Conservation (phyloP, 768 basidiomycete species). For the Tricholoma bakamatsutake region DNA sequence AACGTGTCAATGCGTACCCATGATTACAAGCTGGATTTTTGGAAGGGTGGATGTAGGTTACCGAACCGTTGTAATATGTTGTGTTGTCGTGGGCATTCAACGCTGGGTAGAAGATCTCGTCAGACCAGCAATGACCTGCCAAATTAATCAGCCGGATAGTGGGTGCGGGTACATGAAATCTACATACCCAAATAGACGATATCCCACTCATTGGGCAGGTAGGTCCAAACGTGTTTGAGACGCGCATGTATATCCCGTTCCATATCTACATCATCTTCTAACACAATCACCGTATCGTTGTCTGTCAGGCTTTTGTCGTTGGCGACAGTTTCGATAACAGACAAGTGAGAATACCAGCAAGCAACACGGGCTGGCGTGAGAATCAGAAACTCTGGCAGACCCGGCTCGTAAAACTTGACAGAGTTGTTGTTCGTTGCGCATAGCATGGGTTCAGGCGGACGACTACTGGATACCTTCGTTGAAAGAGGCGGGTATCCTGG, state of each 20-base stretch:
- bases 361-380: conserved; percentile 59
- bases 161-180: background rate
- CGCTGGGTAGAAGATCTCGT: conserved; percentile 48
- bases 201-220: conserved; percentile 62
- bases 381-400: conserved; percentile 39
- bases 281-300: conserved; percentile 42
- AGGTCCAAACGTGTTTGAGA: conserved; percentile 38
- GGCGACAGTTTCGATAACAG: conserved; percentile 40
- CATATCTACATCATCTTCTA: conserved; percentile 80
- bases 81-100: conserved; percentile 15
- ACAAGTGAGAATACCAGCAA: conserved; percentile 49
- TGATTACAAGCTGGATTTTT: conserved; percentile 65
- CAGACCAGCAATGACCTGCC: conserved; percentile 76
- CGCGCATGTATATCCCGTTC: conserved; percentile 51
- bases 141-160: background rate
- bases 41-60: conserved; percentile 48
- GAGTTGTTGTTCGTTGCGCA: conserved; percentile 26
- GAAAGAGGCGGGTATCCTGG: conserved; percentile 9
- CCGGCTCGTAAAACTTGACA: conserved; percentile 26
- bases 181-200: conserved; percentile 62
- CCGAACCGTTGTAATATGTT: conserved; percentile 1
- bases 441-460: conserved; percentile 8
- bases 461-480: conserved; percentile 1
- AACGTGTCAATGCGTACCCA: conserved; percentile 56
- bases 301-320: conserved; percentile 16